Conservation (phyloP, 2,329 filamentous ascomycete genomes). For the Aspergillus sp. region DNA sequence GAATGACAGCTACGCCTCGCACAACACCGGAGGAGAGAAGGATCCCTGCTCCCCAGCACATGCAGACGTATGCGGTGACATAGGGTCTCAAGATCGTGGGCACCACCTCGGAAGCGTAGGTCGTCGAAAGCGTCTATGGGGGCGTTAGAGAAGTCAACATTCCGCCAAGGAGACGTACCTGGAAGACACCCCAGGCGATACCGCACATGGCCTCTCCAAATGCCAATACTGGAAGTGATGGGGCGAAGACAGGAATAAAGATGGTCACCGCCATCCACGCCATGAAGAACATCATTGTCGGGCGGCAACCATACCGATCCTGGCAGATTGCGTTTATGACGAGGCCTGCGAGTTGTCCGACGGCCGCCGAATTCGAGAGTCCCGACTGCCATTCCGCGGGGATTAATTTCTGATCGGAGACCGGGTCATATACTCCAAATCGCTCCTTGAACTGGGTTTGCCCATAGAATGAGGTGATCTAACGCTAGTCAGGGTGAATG, state of each 20-base stretch:
- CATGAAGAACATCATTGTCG: too few relatives aligned
- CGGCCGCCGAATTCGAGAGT: too few relatives aligned
- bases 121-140: conserved; percentile 12
- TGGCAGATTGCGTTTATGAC: too few relatives aligned
- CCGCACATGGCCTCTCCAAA: conserved; percentile 12
- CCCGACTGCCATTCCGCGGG: too few relatives aligned
- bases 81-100: conserved; percentile 24
- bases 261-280: conserved; percentile 9
- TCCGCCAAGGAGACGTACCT: conserved; percentile 3
- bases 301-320: too few relatives aligned
- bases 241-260: conserved; percentile 18
- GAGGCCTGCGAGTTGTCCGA: too few relatives aligned
- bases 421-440: too few relatives aligned
- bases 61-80: conserved; percentile 3
- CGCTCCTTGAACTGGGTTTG: too few relatives aligned
- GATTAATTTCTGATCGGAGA: too few relatives aligned
- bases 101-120: conserved; percentile 33
- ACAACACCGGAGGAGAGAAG: conserved; percentile 27
- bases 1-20: conserved; percentile 16
- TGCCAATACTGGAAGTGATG: conserved; percentile 7
- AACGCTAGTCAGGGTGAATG: too few relatives aligned
- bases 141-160: neutral
- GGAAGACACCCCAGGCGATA: conserved; percentile 3
- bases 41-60: conserved; percentile 29
- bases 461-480: too few relatives aligned